Base-by-base conservation (phyloP, 129 eudicot genomes). In the Cynara cardunculus region DNA sequence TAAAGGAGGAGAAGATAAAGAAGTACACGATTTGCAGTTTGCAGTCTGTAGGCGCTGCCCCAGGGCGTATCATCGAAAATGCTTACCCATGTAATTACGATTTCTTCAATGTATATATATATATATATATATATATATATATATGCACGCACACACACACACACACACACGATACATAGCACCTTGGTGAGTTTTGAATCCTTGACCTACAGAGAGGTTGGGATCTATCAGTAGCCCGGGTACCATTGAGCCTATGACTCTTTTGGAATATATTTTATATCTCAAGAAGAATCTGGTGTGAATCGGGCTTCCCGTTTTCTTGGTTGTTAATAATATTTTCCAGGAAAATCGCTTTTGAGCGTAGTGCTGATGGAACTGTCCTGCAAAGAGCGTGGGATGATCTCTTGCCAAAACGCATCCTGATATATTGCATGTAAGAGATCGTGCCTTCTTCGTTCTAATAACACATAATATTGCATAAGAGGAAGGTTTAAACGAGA, bases 21-120 rank as follows among this genome's bases (percentile, higher is more conserved):
- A 74, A 0, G 83, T 53, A 30, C 39, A 27, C 26, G 91, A 84
- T 1, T 81, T 91, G 87, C 95, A 91, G 68, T 91, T 94, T 84
- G 98, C 97, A 22, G 76, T 91, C 21, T 91, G 98, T 76, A 88
- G 98, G 80, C 95, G 98, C 76, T 94, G 97, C 83, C 98, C 98
- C 25, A 89, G 83, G 79, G 89, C 95, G 66, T 94, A 91, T 84
- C 98, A 94, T 84, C 84, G 97, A 7, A 88, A 87, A 88, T 94
- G 98, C 84, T 87, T 94, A 81, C 98, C 98, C 79, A 87, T 80
- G 98, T 94, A 71, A 77, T 61, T 25, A 70, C 3, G 14, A 44
- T 66, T 49, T 67, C 18, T 5, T 59, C 69, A 46, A 26, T 24
- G 4, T 35, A 3, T 46, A 7, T 56, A 56, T 56, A 18, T 18